phyloP scores from a whole-genome alignment of 306 rosid genomes.

The Cucurbita ficifolia region DNA sequence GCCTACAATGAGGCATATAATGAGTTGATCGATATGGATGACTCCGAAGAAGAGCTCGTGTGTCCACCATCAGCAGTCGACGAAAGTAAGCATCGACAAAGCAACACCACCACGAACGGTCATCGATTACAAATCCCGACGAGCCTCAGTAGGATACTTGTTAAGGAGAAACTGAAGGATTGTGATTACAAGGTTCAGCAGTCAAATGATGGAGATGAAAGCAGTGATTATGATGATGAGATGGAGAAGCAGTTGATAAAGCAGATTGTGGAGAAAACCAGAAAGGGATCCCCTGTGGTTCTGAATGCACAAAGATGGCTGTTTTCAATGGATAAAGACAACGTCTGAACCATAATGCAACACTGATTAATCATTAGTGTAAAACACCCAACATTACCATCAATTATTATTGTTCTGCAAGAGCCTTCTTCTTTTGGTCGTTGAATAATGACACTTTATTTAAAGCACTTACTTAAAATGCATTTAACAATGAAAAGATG shows the following conservation, averaged over 20 bases:
- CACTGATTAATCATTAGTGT: neutral
- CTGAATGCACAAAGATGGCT: constrained; percentile 49
- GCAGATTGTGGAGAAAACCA: constrained; percentile 67
- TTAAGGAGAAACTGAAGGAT: neutral
- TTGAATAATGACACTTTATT: too few relatives aligned
- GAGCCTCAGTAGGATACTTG: neutral
- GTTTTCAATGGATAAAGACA: constrained; percentile 33
- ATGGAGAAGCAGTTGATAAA: constrained; percentile 53
- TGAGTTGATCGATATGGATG: constrained; percentile 32
- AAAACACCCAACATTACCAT: neutral
- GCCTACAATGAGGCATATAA: constrained; percentile 42
- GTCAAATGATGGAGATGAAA: constrained; percentile 27
- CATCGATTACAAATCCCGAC: neutral
- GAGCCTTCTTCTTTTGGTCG: neutral
- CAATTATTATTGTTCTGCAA: neutral
- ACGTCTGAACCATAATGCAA: constrained; percentile 4
- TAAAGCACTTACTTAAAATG: too few relatives aligned
- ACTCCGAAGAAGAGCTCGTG: constrained; percentile 25
- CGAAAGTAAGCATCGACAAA: constrained; percentile 3
- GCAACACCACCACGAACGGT: neutral
- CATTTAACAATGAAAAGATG: too few relatives aligned
- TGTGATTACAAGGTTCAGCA: constrained; percentile 6
- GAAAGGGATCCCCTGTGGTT: constrained; percentile 54
- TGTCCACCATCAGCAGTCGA: constrained; percentile 21
- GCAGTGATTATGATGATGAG: constrained; percentile 40